Base-by-base conservation (phyloP, 2,329 filamentous ascomycete species). In the Alternaria arborescens region DNA sequence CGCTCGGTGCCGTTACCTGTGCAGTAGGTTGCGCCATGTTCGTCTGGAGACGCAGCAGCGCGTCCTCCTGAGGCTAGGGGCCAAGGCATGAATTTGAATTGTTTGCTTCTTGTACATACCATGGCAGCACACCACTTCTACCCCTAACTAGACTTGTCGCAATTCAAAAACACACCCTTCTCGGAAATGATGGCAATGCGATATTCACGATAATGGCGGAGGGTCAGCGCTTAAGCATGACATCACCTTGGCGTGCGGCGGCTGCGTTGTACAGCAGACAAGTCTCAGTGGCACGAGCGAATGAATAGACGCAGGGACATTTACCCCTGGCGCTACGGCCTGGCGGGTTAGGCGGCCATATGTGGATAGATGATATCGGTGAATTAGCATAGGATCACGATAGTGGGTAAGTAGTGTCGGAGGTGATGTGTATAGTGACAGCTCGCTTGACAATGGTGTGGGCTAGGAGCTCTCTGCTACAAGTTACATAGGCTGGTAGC, bases 1-100 rank as follows among this genome's bases (percentile, higher is more conserved):
- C 92, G 2, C 81, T 96, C 4, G 92, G 91, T 1, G 94, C 92
- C 7, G 83, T 86, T 8, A 82, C 87, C 41, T 87, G 85, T 67
- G 87, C 85, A 12, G 84, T 82, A 12, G 86, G 84, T 6, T 87
- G 86, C 10, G 84, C 85, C 8, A 82, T 85, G 8, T 85, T 87
- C 72, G 86, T 89, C 41, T 89, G 87, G 87, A 85, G 83, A 72
- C 81, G 80, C 66, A 81, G 78, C 53, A 68, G 65, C 41, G 64
- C 52, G 8, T 62, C 63, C 34, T 67, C 40, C 22, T 42, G 40
- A 32, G 51, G 32, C 32, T 16, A 20, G 18, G 14, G n/a, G 14
- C n/a, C 40, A n/a, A 18, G 26, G 51, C 51, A 40, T 47, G 46
- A 36, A 50, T 36, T 22, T 50, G 46, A 24, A 26, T 24, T 50